A percentile compares a stretch with the other conserved stretches of the same genome.
Conservation (phyloP, 2,329 filamentous ascomycete genomes). For the Fusarium sp. region DNA sequence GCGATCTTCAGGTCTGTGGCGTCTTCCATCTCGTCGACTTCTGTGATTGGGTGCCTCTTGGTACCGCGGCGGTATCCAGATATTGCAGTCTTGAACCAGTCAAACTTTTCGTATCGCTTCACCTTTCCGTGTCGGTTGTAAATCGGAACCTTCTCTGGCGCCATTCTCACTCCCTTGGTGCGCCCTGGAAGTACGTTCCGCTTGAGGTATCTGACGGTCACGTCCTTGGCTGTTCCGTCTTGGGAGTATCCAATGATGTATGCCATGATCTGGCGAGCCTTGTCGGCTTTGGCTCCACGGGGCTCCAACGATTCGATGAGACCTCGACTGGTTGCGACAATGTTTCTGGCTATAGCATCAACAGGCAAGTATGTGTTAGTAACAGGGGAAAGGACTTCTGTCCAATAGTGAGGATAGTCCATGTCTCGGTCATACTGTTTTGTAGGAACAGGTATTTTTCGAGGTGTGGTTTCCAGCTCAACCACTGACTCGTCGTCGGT, state of each 20-base stretch:
- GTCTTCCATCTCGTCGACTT: constrained; percentile 84
- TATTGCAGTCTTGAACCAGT: constrained; percentile 91
- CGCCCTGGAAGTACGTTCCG: constrained; percentile 86
- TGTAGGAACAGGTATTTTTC: constrained; percentile 51
- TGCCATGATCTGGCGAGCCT: constrained; percentile 87
- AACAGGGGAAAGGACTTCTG: constrained; percentile 85
- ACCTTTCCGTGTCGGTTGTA: constrained; percentile 83
- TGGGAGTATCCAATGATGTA: constrained; percentile 87
- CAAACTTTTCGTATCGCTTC: constrained; percentile 79
- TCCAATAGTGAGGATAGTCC: constrained; percentile 91
- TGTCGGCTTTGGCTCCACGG: constrained; percentile 84
- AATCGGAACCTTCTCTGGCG: constrained; percentile 82
- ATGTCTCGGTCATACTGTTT: constrained; percentile 80
- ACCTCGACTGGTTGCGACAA: constrained; percentile 79
- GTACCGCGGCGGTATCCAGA: constrained; percentile 72
- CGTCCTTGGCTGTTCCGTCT: constrained; percentile 92
- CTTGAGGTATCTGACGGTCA: constrained; percentile 91
- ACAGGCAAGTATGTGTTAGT: constrained; percentile 84
- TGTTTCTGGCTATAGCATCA: constrained; percentile 77
- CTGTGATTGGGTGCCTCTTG: constrained; percentile 67
- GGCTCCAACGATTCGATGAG: constrained; percentile 83
- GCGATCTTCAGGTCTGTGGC: constrained; percentile 79
- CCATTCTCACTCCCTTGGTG: constrained; percentile 86
- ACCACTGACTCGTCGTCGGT: constrained; percentile 71
- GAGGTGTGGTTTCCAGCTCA: constrained; percentile 61